Base-by-base conservation (phyloP, 2,329 filamentous ascomycete genomes). In the Teratosphaeria zuluensis region DNA sequence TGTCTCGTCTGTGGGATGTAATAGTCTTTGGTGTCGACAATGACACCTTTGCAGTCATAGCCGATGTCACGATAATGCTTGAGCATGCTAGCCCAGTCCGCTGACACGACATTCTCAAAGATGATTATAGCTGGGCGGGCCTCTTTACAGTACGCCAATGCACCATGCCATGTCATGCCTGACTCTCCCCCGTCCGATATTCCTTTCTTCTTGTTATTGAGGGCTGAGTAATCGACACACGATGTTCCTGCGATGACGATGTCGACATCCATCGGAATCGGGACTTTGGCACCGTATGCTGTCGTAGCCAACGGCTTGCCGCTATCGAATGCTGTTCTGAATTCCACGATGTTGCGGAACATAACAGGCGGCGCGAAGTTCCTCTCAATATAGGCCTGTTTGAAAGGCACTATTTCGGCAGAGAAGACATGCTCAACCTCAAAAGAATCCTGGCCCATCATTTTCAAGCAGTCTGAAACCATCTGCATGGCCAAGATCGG, bases 201-300 rank as follows among this genome's bases (percentile, higher is more conserved):
- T 0, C 72, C 70, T 59, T 83, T 84, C 16, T 75, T 74, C 4
- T 76, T 70, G 55, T 75, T 81, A 69, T 91, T 92, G 33, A 91
- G 70, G 0, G 63, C 67, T 0, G 88, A 92, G 63, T 87, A 89
- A 65, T 92, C 88, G 1, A 89, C 86, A 64, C 89, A 94, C 0
- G 87, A 85, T 51, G 86, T 89, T 0, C 89, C 89, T 6, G 86
- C 86, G 52, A 92, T 75, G 1, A 92, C 73, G 0, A 92, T 68
- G 62, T 92, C 85, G 1, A 84, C 71, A 11, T 80, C 67, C 0
- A 70, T 71, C 0, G 87, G 87, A 1, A 90, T 81, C 1, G 70
- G 56, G 4, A 77, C 77, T 54, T 78, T 73, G 7, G 80, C 79
- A 3, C 88, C 88, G 66, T 86, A 86, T 1, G 85, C 86, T 1